These are phyloP conservation scores for Sclerotinia borealis DNA, from an alignment of 2,329 filamentous ascomycete genomes.

Conservation along the genomic window DNA sequence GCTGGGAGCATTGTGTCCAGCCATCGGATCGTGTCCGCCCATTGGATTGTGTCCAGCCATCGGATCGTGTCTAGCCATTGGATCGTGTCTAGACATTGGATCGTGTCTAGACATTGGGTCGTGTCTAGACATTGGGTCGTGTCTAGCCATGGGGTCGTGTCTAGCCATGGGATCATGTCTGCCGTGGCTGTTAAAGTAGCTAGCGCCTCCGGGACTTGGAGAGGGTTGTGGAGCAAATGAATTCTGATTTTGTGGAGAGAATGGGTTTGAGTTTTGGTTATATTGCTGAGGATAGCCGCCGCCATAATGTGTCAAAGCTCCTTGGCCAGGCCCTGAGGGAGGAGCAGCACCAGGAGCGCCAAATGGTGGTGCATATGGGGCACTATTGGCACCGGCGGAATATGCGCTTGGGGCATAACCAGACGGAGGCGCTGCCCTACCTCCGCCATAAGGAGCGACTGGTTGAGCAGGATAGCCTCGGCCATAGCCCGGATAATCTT, in stretches of 20 bases:
- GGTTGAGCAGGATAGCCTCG: constrained; percentile 33
- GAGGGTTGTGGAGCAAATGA: constrained; percentile 30
- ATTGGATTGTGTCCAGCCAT: constrained; percentile 33
- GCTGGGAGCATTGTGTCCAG: constrained; percentile 23
- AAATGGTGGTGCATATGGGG: constrained; percentile 29
- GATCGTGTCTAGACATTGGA: constrained; percentile 35
- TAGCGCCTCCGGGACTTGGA: constrained; percentile 26
- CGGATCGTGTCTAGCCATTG: constrained; percentile 28
- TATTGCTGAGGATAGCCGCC: constrained; percentile 23
- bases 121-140: constrained; percentile 35
- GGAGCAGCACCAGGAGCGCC: constrained; percentile 12
- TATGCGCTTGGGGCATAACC: constrained; percentile 30
- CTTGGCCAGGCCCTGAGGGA: constrained; percentile 18
- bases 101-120: constrained; percentile 19
- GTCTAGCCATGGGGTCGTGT: constrained; percentile 35
- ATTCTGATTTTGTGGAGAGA: constrained; percentile 16
- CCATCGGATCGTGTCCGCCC: constrained; percentile 34
- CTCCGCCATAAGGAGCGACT: constrained; percentile 24
- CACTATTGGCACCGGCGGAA: constrained; percentile 17
- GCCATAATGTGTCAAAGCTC: constrained; percentile 30
- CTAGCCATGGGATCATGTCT: constrained; percentile 39
- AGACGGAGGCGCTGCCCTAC: constrained; percentile 22
- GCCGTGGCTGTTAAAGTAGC: constrained; percentile 26
- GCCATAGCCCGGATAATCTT: constrained; percentile 52
- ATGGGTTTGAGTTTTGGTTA: constrained; percentile 12